Evolutionary conservation across 148 eudicot species (phyloP).

Genomic region (Camellia lanceoleosa): DNA sequence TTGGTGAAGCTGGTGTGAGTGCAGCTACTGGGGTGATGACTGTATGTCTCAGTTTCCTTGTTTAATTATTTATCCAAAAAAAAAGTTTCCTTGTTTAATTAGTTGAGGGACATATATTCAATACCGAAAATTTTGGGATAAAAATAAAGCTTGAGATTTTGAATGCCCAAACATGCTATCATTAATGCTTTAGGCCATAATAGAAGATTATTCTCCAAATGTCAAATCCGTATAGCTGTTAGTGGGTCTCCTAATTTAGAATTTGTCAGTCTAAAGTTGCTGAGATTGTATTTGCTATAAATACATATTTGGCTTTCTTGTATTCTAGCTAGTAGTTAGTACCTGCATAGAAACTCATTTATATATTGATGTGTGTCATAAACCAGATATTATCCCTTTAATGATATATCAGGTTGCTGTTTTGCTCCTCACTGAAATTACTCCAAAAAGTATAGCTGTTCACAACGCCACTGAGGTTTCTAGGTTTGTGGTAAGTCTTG

Average conservation of each 20-base stretch:
- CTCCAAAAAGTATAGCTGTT: slow-evolving; percentile 98
- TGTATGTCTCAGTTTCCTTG: slow-evolving; percentile 38
- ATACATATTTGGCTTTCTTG: background rate
- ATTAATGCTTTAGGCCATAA: background rate
- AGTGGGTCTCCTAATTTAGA: background rate
- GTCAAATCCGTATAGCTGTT: background rate
- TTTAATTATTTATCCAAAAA: background rate
- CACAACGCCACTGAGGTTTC: slow-evolving; percentile 97
- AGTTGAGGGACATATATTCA: background rate
- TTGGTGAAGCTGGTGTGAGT: slow-evolving; percentile 94
- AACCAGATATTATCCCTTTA: slow-evolving; percentile 2
- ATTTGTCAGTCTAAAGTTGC: background rate
- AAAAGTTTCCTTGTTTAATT: background rate
- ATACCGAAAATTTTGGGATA: background rate
- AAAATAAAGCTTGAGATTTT: background rate
- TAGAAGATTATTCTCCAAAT: background rate
- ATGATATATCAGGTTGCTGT: slow-evolving; percentile 66
- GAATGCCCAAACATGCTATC: background rate
- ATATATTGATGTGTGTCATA: background rate
- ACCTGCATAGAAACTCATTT: background rate
- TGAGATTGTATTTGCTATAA: background rate
- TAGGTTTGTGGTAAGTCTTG: slow-evolving; percentile 84
- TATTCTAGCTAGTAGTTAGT: background rate
- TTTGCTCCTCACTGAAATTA: slow-evolving; percentile 97
- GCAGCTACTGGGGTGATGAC: slow-evolving; percentile 99